phyloP scores from a whole-genome alignment of 495 filamentous ascomycete species.

The Cercophora newfieldiana region DNA sequence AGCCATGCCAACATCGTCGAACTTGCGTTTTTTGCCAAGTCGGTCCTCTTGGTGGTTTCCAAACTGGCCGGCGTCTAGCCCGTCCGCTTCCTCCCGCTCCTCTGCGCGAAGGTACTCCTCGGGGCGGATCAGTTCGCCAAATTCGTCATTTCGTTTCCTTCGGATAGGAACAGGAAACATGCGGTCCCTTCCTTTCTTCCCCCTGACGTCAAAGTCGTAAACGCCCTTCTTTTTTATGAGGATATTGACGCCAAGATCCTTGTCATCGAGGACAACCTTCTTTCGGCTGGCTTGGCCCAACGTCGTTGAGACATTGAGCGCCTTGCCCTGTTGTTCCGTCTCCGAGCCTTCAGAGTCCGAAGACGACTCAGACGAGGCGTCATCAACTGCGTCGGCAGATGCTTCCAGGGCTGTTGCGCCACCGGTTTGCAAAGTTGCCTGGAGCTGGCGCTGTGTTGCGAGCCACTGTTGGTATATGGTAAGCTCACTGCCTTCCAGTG shows the following conservation, averaged over 20 bases:
- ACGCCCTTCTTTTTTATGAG: conserved; percentile 83
- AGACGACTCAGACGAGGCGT: conserved; percentile 74
- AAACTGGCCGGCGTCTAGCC: conserved; percentile 50
- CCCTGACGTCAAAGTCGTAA: conserved; percentile 90
- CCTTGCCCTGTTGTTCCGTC: conserved; percentile 86
- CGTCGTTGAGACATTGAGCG: conserved; percentile 81
- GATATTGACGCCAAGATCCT: conserved; percentile 87
- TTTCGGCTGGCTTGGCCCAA: conserved; percentile 77
- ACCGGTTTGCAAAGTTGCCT: conserved; percentile 69
- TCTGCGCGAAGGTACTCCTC: conserved; percentile 95
- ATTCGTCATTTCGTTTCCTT: conserved; percentile 81
- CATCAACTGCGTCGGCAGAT: conserved; percentile 77
- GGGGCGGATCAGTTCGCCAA: conserved; percentile 86
- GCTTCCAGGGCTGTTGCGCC: conserved; percentile 65
- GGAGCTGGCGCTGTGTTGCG: conserved; percentile 75
- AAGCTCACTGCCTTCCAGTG: conserved; percentile 72
- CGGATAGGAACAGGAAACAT: conserved; percentile 87
- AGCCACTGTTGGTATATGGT: conserved; percentile 86
- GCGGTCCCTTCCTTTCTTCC: conserved; percentile 87
- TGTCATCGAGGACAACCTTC: conserved; percentile 77
- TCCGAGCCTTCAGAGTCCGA: conserved; percentile 87
- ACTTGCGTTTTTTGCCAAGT: conserved; percentile 91
- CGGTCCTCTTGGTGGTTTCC: conserved; percentile 55
- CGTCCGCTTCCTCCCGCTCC: conserved; percentile 81
- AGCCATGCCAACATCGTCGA: conserved; percentile 66